Conservation (phyloP, 1,139 yeast genomes). For the Suhomyces chickasaworum region DNA sequence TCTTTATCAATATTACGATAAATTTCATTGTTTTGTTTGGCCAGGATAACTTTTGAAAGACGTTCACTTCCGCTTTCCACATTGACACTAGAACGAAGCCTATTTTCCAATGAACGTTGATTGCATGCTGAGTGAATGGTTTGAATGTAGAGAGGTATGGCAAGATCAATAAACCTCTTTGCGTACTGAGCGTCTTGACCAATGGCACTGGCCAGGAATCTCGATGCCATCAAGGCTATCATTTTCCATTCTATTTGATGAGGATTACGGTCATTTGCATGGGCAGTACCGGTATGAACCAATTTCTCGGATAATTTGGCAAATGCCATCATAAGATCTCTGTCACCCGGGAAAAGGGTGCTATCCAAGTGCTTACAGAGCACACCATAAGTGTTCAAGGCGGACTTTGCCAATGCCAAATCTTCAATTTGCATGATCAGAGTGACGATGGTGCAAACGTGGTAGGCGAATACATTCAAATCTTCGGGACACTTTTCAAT, state of each 20-base stretch:
- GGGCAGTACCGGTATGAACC: constrained; percentile 30
- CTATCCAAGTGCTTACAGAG: constrained; percentile 70
- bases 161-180: constrained; percentile 36
- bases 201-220: constrained; percentile 45
- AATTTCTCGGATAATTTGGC: constrained; percentile 42
- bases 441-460: constrained; percentile 52
- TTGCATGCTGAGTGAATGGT: constrained; percentile 25
- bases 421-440: constrained; percentile 53
- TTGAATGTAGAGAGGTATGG: constrained; percentile 46
- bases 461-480: constrained; percentile 75
- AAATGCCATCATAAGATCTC: constrained; percentile 56
- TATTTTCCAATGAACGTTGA: constrained; percentile 22
- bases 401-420: constrained; percentile 55
- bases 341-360: constrained; percentile 72
- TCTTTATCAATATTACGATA: constrained; percentile 28
- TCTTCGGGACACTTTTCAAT: constrained; percentile 80
- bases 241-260: constrained; percentile 52
- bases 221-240: constrained; percentile 48
- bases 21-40: constrained; percentile 24
- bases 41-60: constrained; percentile 31
- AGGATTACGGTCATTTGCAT: constrained; percentile 28
- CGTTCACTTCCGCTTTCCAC: constrained; percentile 27
- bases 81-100: constrained; percentile 28
- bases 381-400: constrained; percentile 52
- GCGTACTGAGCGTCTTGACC: constrained; percentile 44